phyloP scores from a whole-genome alignment of 2,329 filamentous ascomycete genomes.

The Penicillium olsonii region DNA sequence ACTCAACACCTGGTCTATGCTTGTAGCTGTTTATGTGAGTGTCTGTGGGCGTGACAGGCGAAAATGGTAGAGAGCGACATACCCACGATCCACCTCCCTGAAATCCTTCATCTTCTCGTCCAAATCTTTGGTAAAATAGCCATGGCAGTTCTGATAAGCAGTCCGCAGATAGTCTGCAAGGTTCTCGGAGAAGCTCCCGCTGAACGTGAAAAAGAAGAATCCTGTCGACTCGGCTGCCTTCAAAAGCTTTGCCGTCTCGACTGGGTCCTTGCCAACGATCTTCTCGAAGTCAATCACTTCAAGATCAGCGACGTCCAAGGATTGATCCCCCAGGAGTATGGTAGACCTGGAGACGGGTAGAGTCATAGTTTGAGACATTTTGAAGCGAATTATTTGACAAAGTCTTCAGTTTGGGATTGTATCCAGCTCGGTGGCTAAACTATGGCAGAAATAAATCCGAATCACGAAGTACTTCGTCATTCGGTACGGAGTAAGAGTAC shows the following conservation, averaged over 20 bases:
- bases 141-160: slow-evolving; percentile 9
- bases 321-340: slow-evolving; percentile 4
- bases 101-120: slow-evolving; percentile 18
- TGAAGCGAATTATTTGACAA: too few relatives aligned
- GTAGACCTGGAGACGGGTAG: background rate
- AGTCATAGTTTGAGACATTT: slow-evolving; percentile 9
- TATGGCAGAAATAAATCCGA: too few relatives aligned
- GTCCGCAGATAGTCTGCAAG: slow-evolving; percentile 1
- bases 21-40: slow-evolving; percentile 11
- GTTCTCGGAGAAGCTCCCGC: slow-evolving; percentile 6
- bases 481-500: too few relatives aligned
- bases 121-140: slow-evolving; percentile 12
- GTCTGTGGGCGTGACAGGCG: background rate
- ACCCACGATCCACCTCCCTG: slow-evolving; percentile 12
- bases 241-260: slow-evolving; percentile 12
- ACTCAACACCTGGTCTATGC: slow-evolving; percentile 7
- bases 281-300: slow-evolving; percentile 5
- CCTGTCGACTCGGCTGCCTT: slow-evolving; percentile 13
- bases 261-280: slow-evolving; percentile 9
- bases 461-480: too few relatives aligned
- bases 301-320: slow-evolving; percentile 7
- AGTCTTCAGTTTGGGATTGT: too few relatives aligned
- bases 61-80: background rate
- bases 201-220: slow-evolving; percentile 15
- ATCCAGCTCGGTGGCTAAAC: too few relatives aligned